phyloP scores from a whole-genome alignment of 164 flowering plant species.

The Nymphaea colorata region DNA sequence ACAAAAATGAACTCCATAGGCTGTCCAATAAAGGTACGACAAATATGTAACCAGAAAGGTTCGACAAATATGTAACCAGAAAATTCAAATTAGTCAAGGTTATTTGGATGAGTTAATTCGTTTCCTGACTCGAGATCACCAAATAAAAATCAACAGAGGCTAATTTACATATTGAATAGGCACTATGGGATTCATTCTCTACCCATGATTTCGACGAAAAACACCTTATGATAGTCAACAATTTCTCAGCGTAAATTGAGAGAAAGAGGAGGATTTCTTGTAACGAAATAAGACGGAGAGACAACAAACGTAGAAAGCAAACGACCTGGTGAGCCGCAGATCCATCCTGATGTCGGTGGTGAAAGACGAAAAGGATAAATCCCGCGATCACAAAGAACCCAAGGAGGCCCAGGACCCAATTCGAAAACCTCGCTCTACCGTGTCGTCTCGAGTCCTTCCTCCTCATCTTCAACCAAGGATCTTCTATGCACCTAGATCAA shows the following conservation, averaged over 20 bases:
- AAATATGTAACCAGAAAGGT: too few relatives aligned
- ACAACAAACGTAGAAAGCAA: not conserved
- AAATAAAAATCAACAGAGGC: too few relatives aligned
- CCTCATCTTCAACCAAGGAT: not conserved
- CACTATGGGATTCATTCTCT: too few relatives aligned
- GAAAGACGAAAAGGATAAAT: not conserved
- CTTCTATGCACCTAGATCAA: not conserved
- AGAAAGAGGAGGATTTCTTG: not conserved
- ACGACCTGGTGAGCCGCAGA: not conserved
- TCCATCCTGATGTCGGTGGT: not conserved
- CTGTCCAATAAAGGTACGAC: too few relatives aligned
- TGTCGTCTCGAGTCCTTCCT: not conserved
- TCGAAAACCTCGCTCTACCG: not conserved
- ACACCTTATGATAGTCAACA: too few relatives aligned
- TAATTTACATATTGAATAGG: too few relatives aligned
- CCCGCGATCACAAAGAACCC: slow-evolving; percentile 2
- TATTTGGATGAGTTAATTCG: too few relatives aligned
- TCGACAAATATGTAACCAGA: too few relatives aligned
- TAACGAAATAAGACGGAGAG: not conserved
- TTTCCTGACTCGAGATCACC: too few relatives aligned
- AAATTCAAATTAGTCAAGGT: too few relatives aligned
- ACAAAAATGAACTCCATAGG: too few relatives aligned
- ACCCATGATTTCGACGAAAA: too few relatives aligned
- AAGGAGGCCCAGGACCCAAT: slow-evolving; percentile 1
- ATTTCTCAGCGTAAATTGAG: not conserved